Evolutionary conservation across 352 stramenopile genomes (phyloP).

Genomic region (Phytophthora boehmeriae): DNA sequence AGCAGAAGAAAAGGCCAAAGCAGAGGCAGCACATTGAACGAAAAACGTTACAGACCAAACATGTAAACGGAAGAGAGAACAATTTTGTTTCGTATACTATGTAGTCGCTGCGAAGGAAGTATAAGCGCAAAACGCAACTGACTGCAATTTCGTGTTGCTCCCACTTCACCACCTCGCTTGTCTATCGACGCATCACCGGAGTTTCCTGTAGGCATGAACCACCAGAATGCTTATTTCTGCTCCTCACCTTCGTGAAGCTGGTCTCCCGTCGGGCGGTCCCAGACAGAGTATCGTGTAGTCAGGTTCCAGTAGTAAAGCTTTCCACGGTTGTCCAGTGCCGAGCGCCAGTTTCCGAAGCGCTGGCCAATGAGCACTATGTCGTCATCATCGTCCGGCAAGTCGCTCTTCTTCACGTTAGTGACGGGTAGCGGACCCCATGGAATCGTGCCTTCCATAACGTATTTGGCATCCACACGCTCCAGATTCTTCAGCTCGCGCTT

Average conservation of each 20-base stretch:
- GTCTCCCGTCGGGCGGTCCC: constrained; percentile 69
- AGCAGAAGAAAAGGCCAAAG: constrained; percentile 25
- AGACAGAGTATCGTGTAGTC: constrained; percentile 81
- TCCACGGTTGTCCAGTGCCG: constrained; percentile 83
- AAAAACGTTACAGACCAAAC: not conserved
- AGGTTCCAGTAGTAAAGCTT: constrained; percentile 92
- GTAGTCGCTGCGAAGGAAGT: constrained; percentile 20
- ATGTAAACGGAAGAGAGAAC: not conserved
- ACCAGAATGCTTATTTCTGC: constrained; percentile 28
- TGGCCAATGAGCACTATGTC: constrained; percentile 85
- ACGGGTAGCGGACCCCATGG: constrained; percentile 62
- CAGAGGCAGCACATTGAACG: constrained; percentile 15
- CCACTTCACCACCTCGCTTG: constrained; percentile 7
- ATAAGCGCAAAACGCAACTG: constrained; percentile 15
- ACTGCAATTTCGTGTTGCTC: constrained; percentile 6
- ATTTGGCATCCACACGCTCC: constrained; percentile 75
- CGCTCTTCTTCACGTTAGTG: constrained; percentile 25
- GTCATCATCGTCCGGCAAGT: constrained; percentile 37
- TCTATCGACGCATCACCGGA: constrained; percentile 22
- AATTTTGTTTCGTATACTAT: constrained; percentile 26
- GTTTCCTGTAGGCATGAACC: not conserved
- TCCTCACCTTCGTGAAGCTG: constrained; percentile 61
- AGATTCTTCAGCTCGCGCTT: constrained; percentile 83
- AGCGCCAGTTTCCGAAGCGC: constrained; percentile 84
- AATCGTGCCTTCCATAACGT: constrained; percentile 75